Base-by-base conservation (phyloP, 306 rosid genomes). In the Begonia loranthoides region DNA sequence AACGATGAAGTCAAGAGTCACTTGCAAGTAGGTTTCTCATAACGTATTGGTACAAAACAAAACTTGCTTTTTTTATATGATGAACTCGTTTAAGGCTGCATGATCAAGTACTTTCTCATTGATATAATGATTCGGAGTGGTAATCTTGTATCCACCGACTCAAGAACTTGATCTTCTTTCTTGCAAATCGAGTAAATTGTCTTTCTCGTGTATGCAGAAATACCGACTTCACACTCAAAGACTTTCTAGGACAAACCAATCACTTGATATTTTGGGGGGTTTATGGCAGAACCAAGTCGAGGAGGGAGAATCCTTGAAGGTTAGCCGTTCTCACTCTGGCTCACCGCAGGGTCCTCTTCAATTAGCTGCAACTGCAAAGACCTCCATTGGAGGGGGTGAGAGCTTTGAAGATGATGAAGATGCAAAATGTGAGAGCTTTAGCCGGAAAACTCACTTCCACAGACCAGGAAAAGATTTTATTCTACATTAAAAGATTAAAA, bases 1-100 rank as follows among this genome's bases (percentile, higher is more conserved):
- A 92, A 92, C 21, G 99, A 92, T 57, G 99, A 92, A 83, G 99
- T 92, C 66, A 92, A 86, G 69, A 86, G 94, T 60, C 99, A 92
- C 70, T 76, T 92, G 74, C 99, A 92, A 78, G 99, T 92, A 68
- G 33, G 84, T 67, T 51, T 28, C 34, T 28, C 5, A 28, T 3
- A 28, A 3, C 34, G 4, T 6, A 28, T 28, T 3, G 34, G 2
- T 28, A 6, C 7, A 28, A 28, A 6, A 6, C 34, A 6, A 6
- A 28, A 3, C 7, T 6, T n/a, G n/a, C n/a, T n/a, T n/a, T n/a
- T n/a, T n/a, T n/a, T n/a, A n/a, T n/a, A n/a, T n/a, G n/a, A n/a
- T n/a, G n/a, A n/a, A n/a, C n/a, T n/a, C n/a, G n/a, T n/a, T n/a
- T n/a, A n/a, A n/a, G n/a, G n/a, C n/a, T n/a, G n/a, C n/a, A n/a